phyloP scores from a whole-genome alignment of 1,284 basidiomycete genomes.

The Fomitopsis pinicola region DNA sequence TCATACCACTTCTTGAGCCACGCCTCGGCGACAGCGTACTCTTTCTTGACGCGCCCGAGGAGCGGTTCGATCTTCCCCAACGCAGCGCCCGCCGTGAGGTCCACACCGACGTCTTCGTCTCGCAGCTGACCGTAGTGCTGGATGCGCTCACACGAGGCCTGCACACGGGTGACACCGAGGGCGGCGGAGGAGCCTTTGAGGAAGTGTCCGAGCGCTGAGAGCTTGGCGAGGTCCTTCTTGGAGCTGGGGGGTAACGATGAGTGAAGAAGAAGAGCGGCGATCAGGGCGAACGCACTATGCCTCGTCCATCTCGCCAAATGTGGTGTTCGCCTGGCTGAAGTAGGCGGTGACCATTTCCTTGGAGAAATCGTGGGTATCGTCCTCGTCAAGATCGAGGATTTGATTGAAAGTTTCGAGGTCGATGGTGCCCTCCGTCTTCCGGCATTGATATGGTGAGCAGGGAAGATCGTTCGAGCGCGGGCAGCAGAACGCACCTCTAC shows the following conservation, averaged over 20 bases:
- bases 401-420: constrained; percentile 81
- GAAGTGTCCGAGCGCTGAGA: constrained; percentile 85
- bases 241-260: constrained; percentile 35
- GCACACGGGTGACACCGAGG: constrained; percentile 78
- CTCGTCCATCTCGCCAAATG: constrained; percentile 76
- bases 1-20: constrained; percentile 50
- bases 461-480: background rate
- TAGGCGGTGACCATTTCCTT: constrained; percentile 76
- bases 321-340: constrained; percentile 72
- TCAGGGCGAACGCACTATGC: constrained; percentile 59
- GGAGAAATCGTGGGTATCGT: constrained; percentile 75
- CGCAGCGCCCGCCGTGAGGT: constrained; percentile 55
- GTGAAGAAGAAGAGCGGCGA: constrained; percentile 9
- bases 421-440: constrained; percentile 36
- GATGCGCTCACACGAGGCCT: constrained; percentile 82
- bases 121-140: constrained; percentile 76
- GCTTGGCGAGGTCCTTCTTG: constrained; percentile 53
- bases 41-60: constrained; percentile 48
- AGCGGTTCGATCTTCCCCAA: constrained; percentile 56
- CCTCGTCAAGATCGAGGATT: constrained; percentile 89
- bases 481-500: constrained; percentile 9
- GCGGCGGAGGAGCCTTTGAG: constrained; percentile 94
- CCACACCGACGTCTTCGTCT: constrained; percentile 45
- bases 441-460: background rate
- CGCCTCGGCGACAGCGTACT: constrained; percentile 52